phyloP scores from a whole-genome alignment of 805 yeast genomes.

The Zygotorulaspora chibaensis region DNA sequence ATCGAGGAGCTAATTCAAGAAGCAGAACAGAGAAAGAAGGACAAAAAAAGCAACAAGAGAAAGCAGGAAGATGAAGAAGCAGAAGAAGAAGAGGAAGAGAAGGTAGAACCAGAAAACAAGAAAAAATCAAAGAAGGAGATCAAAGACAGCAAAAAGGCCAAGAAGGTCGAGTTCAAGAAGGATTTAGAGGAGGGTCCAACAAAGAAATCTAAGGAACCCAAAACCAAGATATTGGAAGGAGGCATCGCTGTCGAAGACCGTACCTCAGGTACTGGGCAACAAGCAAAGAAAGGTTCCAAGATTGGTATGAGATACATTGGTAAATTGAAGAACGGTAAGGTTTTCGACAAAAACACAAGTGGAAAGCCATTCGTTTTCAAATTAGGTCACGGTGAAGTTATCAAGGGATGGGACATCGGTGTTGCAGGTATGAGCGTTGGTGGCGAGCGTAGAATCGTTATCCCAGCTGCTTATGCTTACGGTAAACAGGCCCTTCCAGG shows the following conservation, averaged over 20 bases:
- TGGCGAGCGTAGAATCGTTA: slow-evolving; percentile 96
- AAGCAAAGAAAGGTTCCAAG: slow-evolving; percentile 81
- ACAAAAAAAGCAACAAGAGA: slow-evolving; percentile 33
- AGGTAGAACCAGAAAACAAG: slow-evolving; percentile 20
- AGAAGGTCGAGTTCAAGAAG: slow-evolving; percentile 84
- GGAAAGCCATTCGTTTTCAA: slow-evolving; percentile 94
- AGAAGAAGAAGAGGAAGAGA: slow-evolving; percentile 28
- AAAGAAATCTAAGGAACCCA: slow-evolving; percentile 40
- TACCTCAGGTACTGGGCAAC: slow-evolving; percentile 79
- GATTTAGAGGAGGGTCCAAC: slow-evolving; percentile 95
- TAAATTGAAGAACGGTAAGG: slow-evolving; percentile 92
- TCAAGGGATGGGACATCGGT: slow-evolving; percentile 98
- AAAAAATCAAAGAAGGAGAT: slow-evolving; percentile 33
- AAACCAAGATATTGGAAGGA: slow-evolving; percentile 80
- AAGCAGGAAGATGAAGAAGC: slow-evolving; percentile 34
- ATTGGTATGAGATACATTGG: slow-evolving; percentile 98
- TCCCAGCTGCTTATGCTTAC: slow-evolving; percentile 95
- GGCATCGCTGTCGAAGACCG: slow-evolving; percentile 94
- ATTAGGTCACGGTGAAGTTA: slow-evolving; percentile 96
- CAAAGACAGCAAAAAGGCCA: slow-evolving; percentile 43
- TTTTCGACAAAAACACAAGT: slow-evolving; percentile 92
- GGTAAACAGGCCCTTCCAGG: slow-evolving; percentile 95
- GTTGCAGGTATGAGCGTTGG: slow-evolving; percentile 98
- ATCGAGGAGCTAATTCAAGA: slow-evolving; percentile 70
- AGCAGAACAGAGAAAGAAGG: slow-evolving; percentile 43